Evolutionary conservation across 768 basidiomycete genomes (phyloP).

Genomic region (Tubosaeta sp.): DNA sequence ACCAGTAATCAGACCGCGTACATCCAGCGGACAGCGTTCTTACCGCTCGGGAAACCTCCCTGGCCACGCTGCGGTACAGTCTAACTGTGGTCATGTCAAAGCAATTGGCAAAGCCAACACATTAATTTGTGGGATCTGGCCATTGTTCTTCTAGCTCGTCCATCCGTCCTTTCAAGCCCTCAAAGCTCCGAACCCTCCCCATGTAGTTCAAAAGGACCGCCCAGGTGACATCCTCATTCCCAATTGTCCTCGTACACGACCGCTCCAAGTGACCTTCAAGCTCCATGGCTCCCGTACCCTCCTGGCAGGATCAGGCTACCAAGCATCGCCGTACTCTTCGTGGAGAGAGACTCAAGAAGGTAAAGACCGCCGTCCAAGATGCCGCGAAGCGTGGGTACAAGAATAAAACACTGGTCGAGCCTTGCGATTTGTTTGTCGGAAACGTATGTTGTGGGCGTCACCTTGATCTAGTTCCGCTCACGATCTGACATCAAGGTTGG

Average conservation of each 20-base stretch:
- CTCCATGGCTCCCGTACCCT: conserved; percentile 1
- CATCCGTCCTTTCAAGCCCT: conserved; percentile 2
- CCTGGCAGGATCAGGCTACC: neutral
- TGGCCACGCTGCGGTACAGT: conserved; percentile 28
- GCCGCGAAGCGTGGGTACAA: conserved; percentile 15
- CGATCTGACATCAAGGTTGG: conserved; percentile 27
- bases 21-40: neutral
- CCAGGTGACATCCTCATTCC: neutral
- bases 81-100: conserved; percentile 5
- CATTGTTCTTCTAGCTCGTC: conserved; percentile 1
- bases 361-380: conserved; percentile 10
- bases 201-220: conserved; percentile 17
- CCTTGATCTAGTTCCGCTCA: neutral
- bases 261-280: conserved; percentile 15
- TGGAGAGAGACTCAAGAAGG: conserved; percentile 13
- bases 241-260: conserved; percentile 4
- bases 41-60: conserved; percentile 29
- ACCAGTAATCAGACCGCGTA: neutral
- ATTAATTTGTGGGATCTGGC: conserved; percentile 10
- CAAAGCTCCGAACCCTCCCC: conserved; percentile 9
- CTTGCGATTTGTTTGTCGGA: conserved; percentile 50
- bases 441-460: conserved; percentile 43
- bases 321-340: conserved; percentile 11
- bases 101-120: conserved; percentile 1
- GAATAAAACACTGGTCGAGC: conserved; percentile 10